Conservation (phyloP, 2,329 filamentous ascomycete species). For the Pseudohalonectria lignicola region DNA sequence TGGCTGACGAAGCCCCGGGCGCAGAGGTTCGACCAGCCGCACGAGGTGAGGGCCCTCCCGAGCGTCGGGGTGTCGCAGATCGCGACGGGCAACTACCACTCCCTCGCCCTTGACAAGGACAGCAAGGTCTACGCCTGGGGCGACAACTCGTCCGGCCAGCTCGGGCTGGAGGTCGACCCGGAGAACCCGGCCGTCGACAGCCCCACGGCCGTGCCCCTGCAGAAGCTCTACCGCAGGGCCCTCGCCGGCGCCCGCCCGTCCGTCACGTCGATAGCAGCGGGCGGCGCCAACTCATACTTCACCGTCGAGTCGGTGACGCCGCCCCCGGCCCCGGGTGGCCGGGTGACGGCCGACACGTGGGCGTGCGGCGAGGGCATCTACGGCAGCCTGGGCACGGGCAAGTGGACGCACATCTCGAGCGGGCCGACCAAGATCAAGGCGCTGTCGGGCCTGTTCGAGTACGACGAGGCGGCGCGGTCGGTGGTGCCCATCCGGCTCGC, state of each 20-base stretch:
- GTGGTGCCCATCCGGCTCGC: constrained; percentile 70
- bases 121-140: constrained; percentile 81
- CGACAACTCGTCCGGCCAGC: constrained; percentile 83
- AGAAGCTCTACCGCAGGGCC: constrained; percentile 60
- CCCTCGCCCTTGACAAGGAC: constrained; percentile 62
- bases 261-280: constrained; percentile 72
- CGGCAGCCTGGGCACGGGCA: constrained; percentile 73
- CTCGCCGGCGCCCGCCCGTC: constrained; percentile 14
- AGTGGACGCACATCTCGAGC: constrained; percentile 79
- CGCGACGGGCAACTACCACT: constrained; percentile 80
- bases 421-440: constrained; percentile 71
- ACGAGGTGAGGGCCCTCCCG: constrained; percentile 63
- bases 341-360: constrained; percentile 68
- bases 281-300: constrained; percentile 80
- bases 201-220: constrained; percentile 60
- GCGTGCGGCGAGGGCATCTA: constrained; percentile 78
- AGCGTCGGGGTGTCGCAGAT: constrained; percentile 64
- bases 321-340: constrained; percentile 27
- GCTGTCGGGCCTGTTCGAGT: constrained; percentile 78
- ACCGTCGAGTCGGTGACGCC: constrained; percentile 63
- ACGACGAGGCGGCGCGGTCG: constrained; percentile 59
- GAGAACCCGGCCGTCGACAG: constrained; percentile 53
- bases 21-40: constrained; percentile 62
- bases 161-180: constrained; percentile 64
- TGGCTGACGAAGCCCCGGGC: constrained; percentile 70